Evolutionary conservation across 2,329 filamentous ascomycete genomes (phyloP).

Genomic region (Akanthomyces muscarius): DNA sequence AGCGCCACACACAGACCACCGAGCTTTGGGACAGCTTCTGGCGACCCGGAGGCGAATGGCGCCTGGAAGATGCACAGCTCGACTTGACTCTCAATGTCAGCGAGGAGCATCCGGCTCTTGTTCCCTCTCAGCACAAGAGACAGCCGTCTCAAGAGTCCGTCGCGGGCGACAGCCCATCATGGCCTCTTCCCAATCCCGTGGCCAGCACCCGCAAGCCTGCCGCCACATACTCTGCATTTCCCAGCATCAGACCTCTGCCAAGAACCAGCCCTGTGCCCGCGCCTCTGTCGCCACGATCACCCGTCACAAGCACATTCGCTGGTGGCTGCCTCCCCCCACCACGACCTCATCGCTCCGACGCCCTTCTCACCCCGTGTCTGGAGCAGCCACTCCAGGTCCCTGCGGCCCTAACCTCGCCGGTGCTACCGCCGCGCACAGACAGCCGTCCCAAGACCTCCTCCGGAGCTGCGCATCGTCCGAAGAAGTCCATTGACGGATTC

Average conservation of each 20-base stretch:
- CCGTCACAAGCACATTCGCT: neutral
- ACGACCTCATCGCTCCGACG: constrained; percentile 29
- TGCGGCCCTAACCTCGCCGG: neutral
- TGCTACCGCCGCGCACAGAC: neutral
- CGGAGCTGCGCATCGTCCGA: neutral
- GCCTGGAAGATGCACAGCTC: constrained; percentile 11
- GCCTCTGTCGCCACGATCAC: constrained; percentile 2
- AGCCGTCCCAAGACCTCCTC: constrained; percentile 13
- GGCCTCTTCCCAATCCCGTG: constrained; percentile 25
- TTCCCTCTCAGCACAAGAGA: constrained; percentile 27
- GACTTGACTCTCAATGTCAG: constrained; percentile 21
- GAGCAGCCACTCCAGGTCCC: constrained; percentile 13
- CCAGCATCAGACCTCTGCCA: constrained; percentile 23
- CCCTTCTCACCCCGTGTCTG: constrained; percentile 24
- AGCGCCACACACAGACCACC: constrained; percentile 41
- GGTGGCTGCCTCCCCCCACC: constrained; percentile 22
- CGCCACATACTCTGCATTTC: constrained; percentile 40
- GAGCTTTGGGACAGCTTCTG: constrained; percentile 53
- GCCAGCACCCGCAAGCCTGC: constrained; percentile 24
- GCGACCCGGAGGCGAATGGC: constrained; percentile 25
- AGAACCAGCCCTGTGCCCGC: neutral
- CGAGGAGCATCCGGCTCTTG: constrained; percentile 30
- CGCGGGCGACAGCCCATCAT: constrained; percentile 25
- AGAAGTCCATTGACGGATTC: constrained; percentile 20
- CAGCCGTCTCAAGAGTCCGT: constrained; percentile 23